Percentiles rank a stretch among this genome's conserved stretches.
These are phyloP conservation scores for Lichtheimia ornata DNA, from an alignment of 371 early-diverging fungal genomes.

Conservation along the genomic window DNA sequence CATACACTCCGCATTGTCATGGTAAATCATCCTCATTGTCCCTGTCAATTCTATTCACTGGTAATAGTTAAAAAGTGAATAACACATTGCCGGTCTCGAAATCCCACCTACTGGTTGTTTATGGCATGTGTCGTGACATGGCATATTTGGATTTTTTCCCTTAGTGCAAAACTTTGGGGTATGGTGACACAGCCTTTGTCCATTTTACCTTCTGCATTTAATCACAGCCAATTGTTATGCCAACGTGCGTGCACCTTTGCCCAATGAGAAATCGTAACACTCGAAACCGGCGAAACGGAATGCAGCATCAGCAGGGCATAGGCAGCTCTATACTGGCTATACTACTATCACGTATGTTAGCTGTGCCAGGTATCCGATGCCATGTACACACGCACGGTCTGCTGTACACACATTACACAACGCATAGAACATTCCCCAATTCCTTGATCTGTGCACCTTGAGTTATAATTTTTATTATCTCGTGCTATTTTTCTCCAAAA, in stretches of 20 bases:
- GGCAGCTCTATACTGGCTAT: too few relatives aligned
- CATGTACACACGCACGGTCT: too few relatives aligned
- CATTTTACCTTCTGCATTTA: not conserved
- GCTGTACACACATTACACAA: not conserved
- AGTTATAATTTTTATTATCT: not conserved
- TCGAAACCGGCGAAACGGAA: not conserved
- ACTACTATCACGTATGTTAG: too few relatives aligned
- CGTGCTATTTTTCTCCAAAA: not conserved
- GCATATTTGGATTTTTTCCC: not conserved
- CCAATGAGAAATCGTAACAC: not conserved
- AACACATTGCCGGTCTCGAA: too few relatives aligned
- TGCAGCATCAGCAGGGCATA: not conserved
- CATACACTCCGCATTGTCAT: too few relatives aligned
- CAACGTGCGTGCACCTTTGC: not conserved
- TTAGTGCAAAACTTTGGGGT: not conserved
- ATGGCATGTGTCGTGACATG: not conserved
- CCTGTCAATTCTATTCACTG: too few relatives aligned
- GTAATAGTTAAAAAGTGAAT: too few relatives aligned
- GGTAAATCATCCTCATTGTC: too few relatives aligned
- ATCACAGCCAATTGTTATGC: not conserved
- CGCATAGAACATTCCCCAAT: not conserved
- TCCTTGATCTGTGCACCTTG: slow-evolving; percentile 1
- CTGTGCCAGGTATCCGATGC: too few relatives aligned
- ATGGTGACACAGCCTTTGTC: not conserved
- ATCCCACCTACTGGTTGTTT: too few relatives aligned